These are phyloP conservation scores for Fonsecaea nubica DNA, from an alignment of 2,329 filamentous ascomycete genomes.

Conservation along the genomic window DNA sequence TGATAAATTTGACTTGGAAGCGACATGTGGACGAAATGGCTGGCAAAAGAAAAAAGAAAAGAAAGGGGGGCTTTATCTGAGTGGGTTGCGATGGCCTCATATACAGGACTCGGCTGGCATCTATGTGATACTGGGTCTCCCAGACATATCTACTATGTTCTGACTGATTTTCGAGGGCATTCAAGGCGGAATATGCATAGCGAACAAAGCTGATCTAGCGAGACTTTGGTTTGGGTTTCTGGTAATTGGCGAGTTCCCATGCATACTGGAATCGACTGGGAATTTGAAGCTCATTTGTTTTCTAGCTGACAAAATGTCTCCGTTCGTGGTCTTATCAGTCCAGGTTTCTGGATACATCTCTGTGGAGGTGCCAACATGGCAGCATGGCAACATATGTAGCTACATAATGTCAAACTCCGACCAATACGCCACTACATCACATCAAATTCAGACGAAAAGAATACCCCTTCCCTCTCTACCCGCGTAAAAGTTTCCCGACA, in stretches of 20 bases:
- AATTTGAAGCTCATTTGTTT: not conserved
- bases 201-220: constrained; percentile 1
- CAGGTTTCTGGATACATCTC: not conserved
- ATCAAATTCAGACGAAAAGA: not conserved
- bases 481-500: constrained; percentile 1
- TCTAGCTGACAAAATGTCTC: not conserved
- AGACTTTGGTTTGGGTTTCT: not conserved
- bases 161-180: not conserved
- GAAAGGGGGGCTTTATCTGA: not conserved
- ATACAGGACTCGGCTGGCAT: not conserved
- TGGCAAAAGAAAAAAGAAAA: not conserved
- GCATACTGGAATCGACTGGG: not conserved
- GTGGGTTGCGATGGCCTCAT: not conserved
- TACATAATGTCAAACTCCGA: not conserved
- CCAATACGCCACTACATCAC: not conserved
- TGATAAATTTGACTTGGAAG: not conserved
- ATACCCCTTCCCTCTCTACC: not conserved
- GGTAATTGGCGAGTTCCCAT: not conserved
- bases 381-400: not conserved
- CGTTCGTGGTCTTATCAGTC: not conserved
- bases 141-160: constrained; percentile 1
- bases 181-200: not conserved
- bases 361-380: not conserved
- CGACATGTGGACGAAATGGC: not conserved
- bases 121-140: not conserved